phyloP scores from a whole-genome alignment of 1,139 yeast species.

The Taiozyma sp. region DNA sequence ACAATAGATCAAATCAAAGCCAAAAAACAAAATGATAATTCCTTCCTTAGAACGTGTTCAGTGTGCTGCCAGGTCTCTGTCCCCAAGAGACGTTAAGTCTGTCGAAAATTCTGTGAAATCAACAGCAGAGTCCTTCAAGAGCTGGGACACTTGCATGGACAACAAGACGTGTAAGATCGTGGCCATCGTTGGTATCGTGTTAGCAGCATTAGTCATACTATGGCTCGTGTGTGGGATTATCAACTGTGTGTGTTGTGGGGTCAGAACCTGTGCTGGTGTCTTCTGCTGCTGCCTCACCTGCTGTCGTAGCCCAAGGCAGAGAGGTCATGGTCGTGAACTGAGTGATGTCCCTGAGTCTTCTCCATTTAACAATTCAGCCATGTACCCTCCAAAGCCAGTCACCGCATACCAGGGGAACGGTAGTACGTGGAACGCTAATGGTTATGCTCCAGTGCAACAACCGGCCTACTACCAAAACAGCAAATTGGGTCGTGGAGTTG shows the following conservation, averaged over 20 bases:
- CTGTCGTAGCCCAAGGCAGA: slow-evolving; percentile 11
- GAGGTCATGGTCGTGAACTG: slow-evolving; percentile 9
- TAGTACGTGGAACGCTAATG: not conserved
- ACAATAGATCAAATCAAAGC: not conserved
- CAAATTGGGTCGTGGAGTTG: slow-evolving; percentile 13
- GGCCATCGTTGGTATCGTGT: slow-evolving; percentile 66
- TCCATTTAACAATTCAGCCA: slow-evolving; percentile 16
- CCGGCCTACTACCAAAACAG: slow-evolving; percentile 9
- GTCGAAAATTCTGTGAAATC: slow-evolving; percentile 12
- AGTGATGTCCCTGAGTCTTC: slow-evolving; percentile 11
- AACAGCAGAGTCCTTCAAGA: slow-evolving; percentile 53
- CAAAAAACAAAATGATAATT: not conserved
- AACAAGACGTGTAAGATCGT: slow-evolving; percentile 69
- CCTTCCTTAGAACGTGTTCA: not conserved
- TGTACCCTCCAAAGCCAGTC: slow-evolving; percentile 13
- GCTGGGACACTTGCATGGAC: slow-evolving; percentile 80
- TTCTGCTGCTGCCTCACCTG: slow-evolving; percentile 36
- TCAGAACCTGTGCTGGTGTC: slow-evolving; percentile 28
- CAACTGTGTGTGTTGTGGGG: slow-evolving; percentile 37
- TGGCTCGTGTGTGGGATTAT: slow-evolving; percentile 36
- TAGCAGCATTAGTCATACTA: slow-evolving; percentile 39
- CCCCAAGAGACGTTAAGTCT: not conserved
- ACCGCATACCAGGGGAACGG: not conserved
- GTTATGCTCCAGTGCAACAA: slow-evolving; percentile 6
- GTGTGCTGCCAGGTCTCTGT: not conserved